Base-by-base conservation (phyloP, 2,329 filamentous ascomycete species). In the Pestalotiopsis fici region DNA sequence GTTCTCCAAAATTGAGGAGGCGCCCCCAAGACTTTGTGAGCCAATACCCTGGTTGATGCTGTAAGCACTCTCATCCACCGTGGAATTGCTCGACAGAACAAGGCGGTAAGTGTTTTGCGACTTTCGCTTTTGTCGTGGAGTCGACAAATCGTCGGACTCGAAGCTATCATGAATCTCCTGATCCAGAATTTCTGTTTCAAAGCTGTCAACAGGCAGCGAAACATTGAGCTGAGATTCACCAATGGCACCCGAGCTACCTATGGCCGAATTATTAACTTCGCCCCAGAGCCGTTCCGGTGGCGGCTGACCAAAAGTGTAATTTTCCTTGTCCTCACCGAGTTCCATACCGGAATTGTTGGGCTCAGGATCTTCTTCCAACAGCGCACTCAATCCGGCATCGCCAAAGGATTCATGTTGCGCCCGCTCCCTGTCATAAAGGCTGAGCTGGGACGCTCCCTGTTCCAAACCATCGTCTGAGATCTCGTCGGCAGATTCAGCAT, bases 251-350 rank as follows among this genome's bases (percentile, higher is more conserved):
- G 85, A 86, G 73, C 84, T 88, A 13, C 85, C 85, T 21, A 88
- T 77, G 0, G 83, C 86, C 4, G 86, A 89, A 21, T 79, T 78
- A 21, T 83, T 83, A 5, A 89, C 83, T 69, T 89, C 87, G 2
- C 87, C 87, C 73, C 88, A 89, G 2, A 89, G 76, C 11, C 81
- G 81, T 3, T 78, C 82, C 3, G 75, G 78, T 4, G 78, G 79
- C 13, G 73, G 71, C 55, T 77, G 89, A 80, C 89, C 90, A 59
- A 92, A 88, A 78, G 91, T 91, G 62, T 88, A 87, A 7, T 93
- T 95, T 77, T 95, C 92, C 74, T 94, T 94, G 76, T 95, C 93
- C 4, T 91, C 93, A 68, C 94, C 91, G 71, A 92, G 93, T 69
- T 80, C 79, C 71, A 80, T 78, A 1, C 83, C 85, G 11, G 62